Conservation (phyloP, 345 rosid species). For the Brassica napus region DNA sequence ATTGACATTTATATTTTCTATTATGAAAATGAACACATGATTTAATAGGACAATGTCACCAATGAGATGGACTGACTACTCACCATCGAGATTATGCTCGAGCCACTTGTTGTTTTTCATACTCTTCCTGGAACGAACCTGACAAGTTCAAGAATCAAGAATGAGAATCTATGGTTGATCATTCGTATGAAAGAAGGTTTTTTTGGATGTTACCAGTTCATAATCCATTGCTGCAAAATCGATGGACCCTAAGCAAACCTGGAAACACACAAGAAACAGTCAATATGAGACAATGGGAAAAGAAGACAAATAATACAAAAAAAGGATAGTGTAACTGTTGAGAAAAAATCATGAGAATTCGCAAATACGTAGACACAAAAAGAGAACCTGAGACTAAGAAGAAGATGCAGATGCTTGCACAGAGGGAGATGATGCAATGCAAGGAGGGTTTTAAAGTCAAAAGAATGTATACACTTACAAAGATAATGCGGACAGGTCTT, state of each 20-base stretch:
- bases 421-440: background rate
- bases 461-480: slow-evolving; percentile 28
- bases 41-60: background rate
- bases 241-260: slow-evolving; percentile 34
- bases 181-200: slow-evolving; percentile 5
- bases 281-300: slow-evolving; percentile 26
- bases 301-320: slow-evolving; percentile 27
- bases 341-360: slow-evolving; percentile 20
- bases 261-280: slow-evolving; percentile 39
- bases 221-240: slow-evolving; percentile 35
- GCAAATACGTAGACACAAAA: slow-evolving; percentile 5
- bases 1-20: background rate
- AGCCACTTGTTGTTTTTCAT: slow-evolving; percentile 57
- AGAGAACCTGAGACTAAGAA: slow-evolving; percentile 29
- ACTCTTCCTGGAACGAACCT: slow-evolving; percentile 44
- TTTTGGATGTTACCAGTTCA: slow-evolving; percentile 33
- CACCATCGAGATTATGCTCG: slow-evolving; percentile 51
- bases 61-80: slow-evolving; percentile 24
- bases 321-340: background rate
- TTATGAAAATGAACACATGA: background rate
- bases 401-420: slow-evolving; percentile 1
- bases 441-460: slow-evolving; percentile 31
- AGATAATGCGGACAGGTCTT: slow-evolving; percentile 17
- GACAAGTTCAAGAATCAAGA: slow-evolving; percentile 32
- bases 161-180: slow-evolving; percentile 14